Base-by-base conservation (phyloP, 2,329 filamentous ascomycete genomes). In the Cytospora piceae region DNA sequence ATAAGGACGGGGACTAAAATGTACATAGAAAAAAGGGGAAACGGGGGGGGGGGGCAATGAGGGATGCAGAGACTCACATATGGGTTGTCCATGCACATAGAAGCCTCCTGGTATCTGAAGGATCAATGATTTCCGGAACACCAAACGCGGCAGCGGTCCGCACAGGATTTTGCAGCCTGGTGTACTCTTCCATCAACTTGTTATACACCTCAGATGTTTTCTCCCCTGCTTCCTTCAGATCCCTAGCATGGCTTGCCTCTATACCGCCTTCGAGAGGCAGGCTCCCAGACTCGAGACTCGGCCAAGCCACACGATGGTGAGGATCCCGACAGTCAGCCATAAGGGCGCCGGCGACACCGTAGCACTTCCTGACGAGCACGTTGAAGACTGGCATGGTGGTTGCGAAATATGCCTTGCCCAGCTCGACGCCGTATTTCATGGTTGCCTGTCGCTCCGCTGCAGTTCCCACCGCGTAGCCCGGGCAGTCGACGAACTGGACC, bases 51-150 rank as follows among this genome's bases (percentile, higher is more conserved):
- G 32, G 8, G 32, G 32, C 2, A 34, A 34, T 9, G 32, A 34
- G 32, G 32, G 3, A 1, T 29, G 27, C 27, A 29, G 27, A 29
- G 32, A 34, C 64, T 63, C 15, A 89, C 31, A 87, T 79, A 74
- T 87, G 82, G 62, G 72, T 76, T 4, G 80, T 75, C 87, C 87
- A 89, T 42, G 82, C 79, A 67, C 80, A 83, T 46, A 83, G 82
- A 11, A 87, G 74, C n/a, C 74, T 73, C 59, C 87, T 78, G 3
- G 87, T 89, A 65, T 82, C 78, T 37, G 83, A 84, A 5, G 86
- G 87, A 74, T 89, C 87, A 51, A 89, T 84, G 55, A 89, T 88
- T 73, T 89, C 87, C 74, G 89, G 86, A 0, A 89, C 79, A 0
- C 84, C 84, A 74, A 89, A 89, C 14, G 82, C 81, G 75, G 88